phyloP scores from a whole-genome alignment of 164 flowering plant species.

The Piper betle region DNA sequence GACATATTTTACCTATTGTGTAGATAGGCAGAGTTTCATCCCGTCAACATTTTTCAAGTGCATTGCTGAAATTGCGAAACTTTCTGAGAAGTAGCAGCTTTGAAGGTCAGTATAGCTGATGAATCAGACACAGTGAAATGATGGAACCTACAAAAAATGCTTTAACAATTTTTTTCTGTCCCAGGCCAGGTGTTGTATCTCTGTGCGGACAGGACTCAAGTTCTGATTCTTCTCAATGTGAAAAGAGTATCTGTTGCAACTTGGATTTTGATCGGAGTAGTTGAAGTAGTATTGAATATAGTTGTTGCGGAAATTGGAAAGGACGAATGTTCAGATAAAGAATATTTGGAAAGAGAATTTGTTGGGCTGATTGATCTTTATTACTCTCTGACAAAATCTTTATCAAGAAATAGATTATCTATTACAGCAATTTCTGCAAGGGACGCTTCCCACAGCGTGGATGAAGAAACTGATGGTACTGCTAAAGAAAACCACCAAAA shows the following conservation, averaged over 20 bases:
- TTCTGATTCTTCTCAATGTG: constrained; percentile 28
- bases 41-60: constrained; percentile 40
- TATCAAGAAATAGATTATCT: constrained; percentile 13
- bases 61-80: constrained; percentile 40
- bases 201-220: constrained; percentile 19
- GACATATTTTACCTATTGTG: constrained; percentile 7
- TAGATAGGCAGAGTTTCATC: constrained; percentile 47
- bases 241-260: constrained; percentile 31
- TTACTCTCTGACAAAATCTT: constrained; percentile 32
- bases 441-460: constrained; percentile 18
- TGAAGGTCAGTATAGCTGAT: constrained; percentile 36
- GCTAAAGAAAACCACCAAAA: constrained; percentile 14
- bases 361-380: constrained; percentile 35
- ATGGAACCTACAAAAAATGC: not conserved
- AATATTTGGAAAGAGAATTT: constrained; percentile 53
- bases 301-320: constrained; percentile 48
- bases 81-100: constrained; percentile 30
- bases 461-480: constrained; percentile 11
- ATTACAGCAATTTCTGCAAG: constrained; percentile 21
- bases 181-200: constrained; percentile 40
- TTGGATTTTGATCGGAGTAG: constrained; percentile 46
- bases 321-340: constrained; percentile 28
- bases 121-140: not conserved
- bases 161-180: constrained; percentile 11
- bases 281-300: constrained; percentile 54